Evolutionary conservation across 2,329 filamentous ascomycete genomes (phyloP).

Genomic region (Calycina marina): DNA sequence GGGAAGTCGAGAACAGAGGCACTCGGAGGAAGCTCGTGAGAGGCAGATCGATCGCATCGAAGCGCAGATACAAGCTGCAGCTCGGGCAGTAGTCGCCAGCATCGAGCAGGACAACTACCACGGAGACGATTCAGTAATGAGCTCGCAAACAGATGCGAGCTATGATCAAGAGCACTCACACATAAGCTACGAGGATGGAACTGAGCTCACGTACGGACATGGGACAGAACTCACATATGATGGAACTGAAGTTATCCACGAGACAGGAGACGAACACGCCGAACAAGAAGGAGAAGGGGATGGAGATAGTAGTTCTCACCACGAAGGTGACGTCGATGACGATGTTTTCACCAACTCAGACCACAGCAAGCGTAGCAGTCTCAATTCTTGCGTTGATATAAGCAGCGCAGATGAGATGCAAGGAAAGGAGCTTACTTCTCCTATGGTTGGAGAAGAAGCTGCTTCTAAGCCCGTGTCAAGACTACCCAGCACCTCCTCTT

Average conservation of each 20-base stretch:
- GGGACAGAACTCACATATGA: constrained; percentile 12
- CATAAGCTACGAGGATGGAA: constrained; percentile 8
- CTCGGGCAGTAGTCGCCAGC: constrained; percentile 33
- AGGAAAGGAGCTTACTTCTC: constrained; percentile 15
- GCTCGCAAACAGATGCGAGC: constrained; percentile 20
- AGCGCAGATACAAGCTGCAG: constrained; percentile 37
- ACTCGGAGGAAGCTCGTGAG: constrained; percentile 10
- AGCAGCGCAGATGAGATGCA: constrained; percentile 16
- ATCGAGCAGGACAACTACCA: constrained; percentile 27
- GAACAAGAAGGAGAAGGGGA: constrained; percentile 7
- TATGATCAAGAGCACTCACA: constrained; percentile 12
- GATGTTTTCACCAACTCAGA: constrained; percentile 21
- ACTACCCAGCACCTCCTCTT: constrained; percentile 21
- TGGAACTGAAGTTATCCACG: constrained; percentile 12
- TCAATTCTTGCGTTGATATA: constrained; percentile 11
- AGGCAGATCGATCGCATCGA: constrained; percentile 26
- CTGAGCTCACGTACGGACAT: constrained; percentile 19
- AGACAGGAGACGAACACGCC: constrained; percentile 8
- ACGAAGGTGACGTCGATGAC: constrained; percentile 23
- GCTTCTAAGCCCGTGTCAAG: constrained; percentile 31
- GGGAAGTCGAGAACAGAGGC: neutral
- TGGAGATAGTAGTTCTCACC: constrained; percentile 19
- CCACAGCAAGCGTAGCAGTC: constrained; percentile 11
- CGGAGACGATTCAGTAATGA: constrained; percentile 22
- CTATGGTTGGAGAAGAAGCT: constrained; percentile 18